Evolutionary conservation across 78 protist species (phyloP), one percentile per base, ranked within the genome.

Genomic region (Dictyostelium citrinum): DNA sequence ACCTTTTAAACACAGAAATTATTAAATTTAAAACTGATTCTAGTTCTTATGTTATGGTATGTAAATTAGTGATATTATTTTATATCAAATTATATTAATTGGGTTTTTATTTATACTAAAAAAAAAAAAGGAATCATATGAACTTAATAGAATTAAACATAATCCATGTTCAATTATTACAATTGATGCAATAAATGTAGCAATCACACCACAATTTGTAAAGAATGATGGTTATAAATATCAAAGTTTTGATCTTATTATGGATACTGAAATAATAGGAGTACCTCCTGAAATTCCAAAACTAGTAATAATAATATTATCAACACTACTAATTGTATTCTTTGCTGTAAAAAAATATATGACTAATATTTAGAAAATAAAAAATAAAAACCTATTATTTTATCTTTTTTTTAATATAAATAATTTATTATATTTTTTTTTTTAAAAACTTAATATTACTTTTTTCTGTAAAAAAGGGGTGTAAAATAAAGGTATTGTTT

Each of bases 1-100:
- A 86, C 70, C 12, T 78, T 45, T 46, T 86, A 29, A 86, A 86
- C 31, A 86, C 93, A 5, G 93, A 86, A 67, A 86, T 86, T 12
- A 72, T 86, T 46, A 86, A 86, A 46, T 86, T 86, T 67, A 76
- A 22, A 67, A 86, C 93, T 16, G 60, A 86, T 78, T 33, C 11
- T 20, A 31, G 71, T 77, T 83, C 78, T 45, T 39, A 64, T 45
- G 84, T 79, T 20, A 55, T 79, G 22, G 84, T 77, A 77, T 24
- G 82, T 45, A 45, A 8, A 11, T 8, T 6, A 33, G 1, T 49
- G 16, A 49, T 49, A 49, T 1, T 49, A 16, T 16, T 17, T 20
- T 58, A 22, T 58, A 58, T 22, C 24, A 55, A 1, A 55, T 20
- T 43, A 55, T 55, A 7, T 6, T 5, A 10, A 14, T n/a, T n/a